Evolutionary conservation across 2,329 filamentous ascomycete species (phyloP), one percentile per base, ranked within the genome.

Genomic region (Phialemonium atrogriseum): DNA sequence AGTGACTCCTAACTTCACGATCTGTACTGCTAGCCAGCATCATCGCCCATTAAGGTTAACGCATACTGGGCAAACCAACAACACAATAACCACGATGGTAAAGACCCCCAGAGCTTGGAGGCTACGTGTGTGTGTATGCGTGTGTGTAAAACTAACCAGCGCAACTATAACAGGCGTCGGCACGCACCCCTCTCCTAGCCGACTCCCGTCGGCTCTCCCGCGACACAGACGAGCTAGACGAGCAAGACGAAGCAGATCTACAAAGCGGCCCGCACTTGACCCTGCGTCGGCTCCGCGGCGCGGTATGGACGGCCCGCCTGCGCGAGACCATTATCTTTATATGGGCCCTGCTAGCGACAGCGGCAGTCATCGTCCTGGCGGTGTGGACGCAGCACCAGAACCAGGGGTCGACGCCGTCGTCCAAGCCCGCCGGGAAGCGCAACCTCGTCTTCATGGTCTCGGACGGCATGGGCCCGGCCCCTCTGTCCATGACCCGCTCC

Each of bases 391-490:
- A 85, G 50, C 85, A 94, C 56, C 71, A 77, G 46, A 67, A 76
- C 39, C 62, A 70, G 34, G 68, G 65, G 9, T 45, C 54, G 24
- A 30, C 49, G 43, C 35, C 53, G 47, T 16, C 48, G 39, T 22
- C 48, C 45, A 45, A 33, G 33, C 34, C 64, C 67, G 27, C 58
- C 47, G 75, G 77, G 32, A 98, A 96, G 68, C 75, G 85, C 33
- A 98, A 96, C 58, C 68, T 98, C 32, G 81, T 98, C 47, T 96
- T 98, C 66, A 98, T 98, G 91, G 89, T 98, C 22, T 94, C 86
- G 1, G 91, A 98, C 56, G 91, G 91, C 50, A 98, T 98, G 91
- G 91, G 91, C 0, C 91, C 91, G 7, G 85, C 91, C 7, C 89
- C 85, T 46, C 68, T 98, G 33, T 83, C 82, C 16, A 59, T 98